Evolutionary conservation across 2,329 filamentous ascomycete genomes (phyloP).

Genomic region (Aspergillus latus): DNA sequence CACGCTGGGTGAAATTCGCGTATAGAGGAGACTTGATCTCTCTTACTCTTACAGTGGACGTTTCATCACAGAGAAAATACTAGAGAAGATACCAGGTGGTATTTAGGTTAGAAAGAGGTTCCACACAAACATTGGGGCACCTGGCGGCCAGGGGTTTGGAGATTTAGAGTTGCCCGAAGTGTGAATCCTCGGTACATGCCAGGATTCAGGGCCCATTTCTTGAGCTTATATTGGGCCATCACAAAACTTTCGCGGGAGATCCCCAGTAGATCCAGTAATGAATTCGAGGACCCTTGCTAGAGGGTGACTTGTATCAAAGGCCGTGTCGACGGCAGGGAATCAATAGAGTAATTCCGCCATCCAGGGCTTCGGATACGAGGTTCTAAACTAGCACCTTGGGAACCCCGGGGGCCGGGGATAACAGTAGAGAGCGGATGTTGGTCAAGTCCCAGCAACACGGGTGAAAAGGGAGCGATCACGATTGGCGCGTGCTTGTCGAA

Average conservation of each 20-base stretch:
- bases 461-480: constrained; percentile 30
- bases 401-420: neutral
- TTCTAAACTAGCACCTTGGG: neutral
- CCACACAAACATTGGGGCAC: constrained; percentile 4
- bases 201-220: constrained; percentile 27
- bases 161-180: constrained; percentile 23
- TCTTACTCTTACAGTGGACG: neutral
- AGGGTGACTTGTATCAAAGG: neutral
- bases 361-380: neutral
- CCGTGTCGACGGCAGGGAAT: neutral
- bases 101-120: constrained; percentile 6
- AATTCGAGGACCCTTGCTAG: neutral
- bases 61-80: neutral
- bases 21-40: neutral
- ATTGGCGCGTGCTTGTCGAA: constrained; percentile 36
- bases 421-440: constrained; percentile 3
- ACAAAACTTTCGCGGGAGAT: constrained; percentile 38
- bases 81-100: constrained; percentile 3
- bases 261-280: constrained; percentile 34
- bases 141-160: constrained; percentile 11
- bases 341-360: neutral
- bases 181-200: constrained; percentile 26
- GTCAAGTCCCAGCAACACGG: constrained; percentile 30
- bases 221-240: constrained; percentile 28
- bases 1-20: neutral